Base-by-base conservation (phyloP, 768 basidiomycete species). In the Macrolepiota albuminosa region DNA sequence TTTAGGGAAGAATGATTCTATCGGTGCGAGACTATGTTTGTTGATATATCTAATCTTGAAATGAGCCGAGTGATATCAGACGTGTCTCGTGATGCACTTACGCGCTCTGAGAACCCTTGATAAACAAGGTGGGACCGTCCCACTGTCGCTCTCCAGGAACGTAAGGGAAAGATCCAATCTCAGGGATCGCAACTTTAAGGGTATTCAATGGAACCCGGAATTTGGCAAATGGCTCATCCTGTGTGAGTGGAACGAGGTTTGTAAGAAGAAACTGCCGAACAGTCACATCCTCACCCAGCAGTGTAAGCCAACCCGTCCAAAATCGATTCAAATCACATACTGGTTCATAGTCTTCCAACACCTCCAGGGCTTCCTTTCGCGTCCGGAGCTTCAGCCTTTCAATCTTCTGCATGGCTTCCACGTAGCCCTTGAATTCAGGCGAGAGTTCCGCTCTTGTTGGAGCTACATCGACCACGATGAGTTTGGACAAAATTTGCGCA, bases 261-360 rank as follows among this genome's bases (percentile, higher is more conserved):
- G 93, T 94, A 37, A 94, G 75, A 26, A 95, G 76, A 75, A 93
- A 95, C 24, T 87, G 83, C 21, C 90, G 84, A 24, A 89, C 78
- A 49, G 76, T 71, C 1, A 86, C 73, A 52, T 90, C 84, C 93
- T 95, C 39, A n/a, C 43, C 11, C 24, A 45, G 21, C 24, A 45
- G 21, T 26, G 48, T 36, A 34, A 51, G 29, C 29, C 13, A 33
- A 9, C 36, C 0, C 18, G 40, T 29, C 11, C 10, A 16, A 24
- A 10, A 57, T 26, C 9, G 43, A 33, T 9, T 56, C 26, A n/a
- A 34, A 51, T 42, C 18, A 71, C 76, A 8, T 52, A 87, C 92
- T 63, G 80, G 74, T 67, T 93, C 93, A 56, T 78, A 81, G 56
- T 80, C 72, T 21, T 78, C 69, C 8, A 95, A 70, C 10, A 92